Evolutionary conservation across 83 land plant species (phyloP).

Genomic region (Picea engelmannii): DNA sequence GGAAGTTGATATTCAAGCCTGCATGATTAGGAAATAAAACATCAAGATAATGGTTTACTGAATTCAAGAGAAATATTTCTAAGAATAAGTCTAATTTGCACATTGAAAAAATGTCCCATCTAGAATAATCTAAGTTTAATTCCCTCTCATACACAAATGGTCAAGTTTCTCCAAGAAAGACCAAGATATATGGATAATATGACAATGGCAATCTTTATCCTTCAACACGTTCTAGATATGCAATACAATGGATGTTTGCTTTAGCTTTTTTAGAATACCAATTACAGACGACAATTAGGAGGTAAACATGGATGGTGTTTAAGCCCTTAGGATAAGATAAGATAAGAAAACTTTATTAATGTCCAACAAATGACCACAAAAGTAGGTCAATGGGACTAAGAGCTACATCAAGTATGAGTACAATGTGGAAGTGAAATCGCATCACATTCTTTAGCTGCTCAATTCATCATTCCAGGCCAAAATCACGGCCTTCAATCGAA

Average conservation of each 20-base stretch:
- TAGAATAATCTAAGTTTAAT: background rate
- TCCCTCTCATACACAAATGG: background rate
- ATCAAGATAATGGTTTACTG: background rate
- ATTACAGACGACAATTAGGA: background rate
- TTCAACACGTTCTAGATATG: too few species aligned
- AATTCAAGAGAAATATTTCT: background rate
- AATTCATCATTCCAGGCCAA: too few species aligned
- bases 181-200: background rate
- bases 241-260: too few species aligned
- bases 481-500: too few species aligned
- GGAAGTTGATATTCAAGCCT: constrained; percentile 98
- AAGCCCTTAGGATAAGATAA: background rate
- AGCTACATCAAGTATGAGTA: too few species aligned
- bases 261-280: background rate
- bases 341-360: too few species aligned
- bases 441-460: background rate
- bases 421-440: too few species aligned
- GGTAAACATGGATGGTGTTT: background rate
- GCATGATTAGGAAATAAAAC: constrained; percentile 1
- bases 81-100: background rate
- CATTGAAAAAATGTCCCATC: background rate
- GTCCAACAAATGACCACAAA: too few species aligned
- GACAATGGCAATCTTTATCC: too few species aligned
- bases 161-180: background rate
- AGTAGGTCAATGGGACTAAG: too few species aligned